These are phyloP conservation scores for Starmerella floricola DNA, from an alignment of 805 yeast species.

Conservation along the genomic window DNA sequence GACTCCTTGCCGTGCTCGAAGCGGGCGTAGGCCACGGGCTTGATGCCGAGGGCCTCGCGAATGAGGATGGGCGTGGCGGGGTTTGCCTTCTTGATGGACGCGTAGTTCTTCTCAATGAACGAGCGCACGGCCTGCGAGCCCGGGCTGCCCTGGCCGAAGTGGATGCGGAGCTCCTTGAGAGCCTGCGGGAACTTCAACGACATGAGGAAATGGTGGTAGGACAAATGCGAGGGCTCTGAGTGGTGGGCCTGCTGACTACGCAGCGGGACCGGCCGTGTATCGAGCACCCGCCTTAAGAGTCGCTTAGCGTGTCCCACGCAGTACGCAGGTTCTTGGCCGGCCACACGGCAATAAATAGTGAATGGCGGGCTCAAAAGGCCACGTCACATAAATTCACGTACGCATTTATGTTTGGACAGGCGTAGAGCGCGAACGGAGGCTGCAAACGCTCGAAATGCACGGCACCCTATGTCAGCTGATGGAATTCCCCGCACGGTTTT, in stretches of 20 bases:
- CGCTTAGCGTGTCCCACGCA: too few species aligned
- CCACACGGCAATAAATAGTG: too few species aligned
- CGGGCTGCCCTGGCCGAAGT: slow-evolving; percentile 67
- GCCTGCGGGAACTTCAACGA: slow-evolving; percentile 35
- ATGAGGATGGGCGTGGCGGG: slow-evolving; percentile 62
- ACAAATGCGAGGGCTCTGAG: not conserved
- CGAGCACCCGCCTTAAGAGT: too few species aligned
- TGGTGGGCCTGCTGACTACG: not conserved
- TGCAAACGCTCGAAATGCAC: too few species aligned
- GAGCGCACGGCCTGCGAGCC: slow-evolving; percentile 54
- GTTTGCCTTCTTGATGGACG: slow-evolving; percentile 49
- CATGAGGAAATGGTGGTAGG: slow-evolving; percentile 7
- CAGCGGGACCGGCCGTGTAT: not conserved
- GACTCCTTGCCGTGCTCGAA: slow-evolving; percentile 41
- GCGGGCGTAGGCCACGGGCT: slow-evolving; percentile 66
- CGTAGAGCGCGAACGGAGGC: too few species aligned
- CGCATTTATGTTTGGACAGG: too few species aligned
- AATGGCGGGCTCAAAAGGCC: too few species aligned
- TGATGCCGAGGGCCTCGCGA: slow-evolving; percentile 62
- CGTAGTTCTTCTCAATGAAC: slow-evolving; percentile 52
- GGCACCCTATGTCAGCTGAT: too few species aligned
- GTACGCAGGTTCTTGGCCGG: too few species aligned
- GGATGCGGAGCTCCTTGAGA: slow-evolving; percentile 69
- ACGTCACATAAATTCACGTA: too few species aligned
- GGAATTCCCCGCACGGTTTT: too few species aligned